Evolutionary conservation across 345 rosid genomes (phyloP).

Genomic region (Balakata baccata): DNA sequence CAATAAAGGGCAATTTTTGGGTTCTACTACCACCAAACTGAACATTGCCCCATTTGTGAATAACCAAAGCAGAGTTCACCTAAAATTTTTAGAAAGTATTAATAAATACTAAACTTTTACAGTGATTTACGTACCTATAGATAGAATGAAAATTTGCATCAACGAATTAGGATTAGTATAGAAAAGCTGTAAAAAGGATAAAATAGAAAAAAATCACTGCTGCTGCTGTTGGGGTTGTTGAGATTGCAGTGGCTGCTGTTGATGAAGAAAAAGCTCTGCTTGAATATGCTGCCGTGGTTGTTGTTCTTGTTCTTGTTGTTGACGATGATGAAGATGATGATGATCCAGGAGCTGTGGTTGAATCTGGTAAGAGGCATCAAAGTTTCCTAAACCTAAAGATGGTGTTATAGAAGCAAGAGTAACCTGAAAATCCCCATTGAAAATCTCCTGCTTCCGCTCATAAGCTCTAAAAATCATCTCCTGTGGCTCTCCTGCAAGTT

Average conservation of each 20-base stretch:
- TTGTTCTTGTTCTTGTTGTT: slow-evolving; percentile 38
- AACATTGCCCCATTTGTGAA: slow-evolving; percentile 25
- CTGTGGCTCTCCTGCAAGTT: slow-evolving; percentile 33
- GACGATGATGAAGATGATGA: slow-evolving; percentile 31
- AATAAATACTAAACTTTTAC: slow-evolving; percentile 19
- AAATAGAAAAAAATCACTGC: no score
- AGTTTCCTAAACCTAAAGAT: slow-evolving; percentile 51
- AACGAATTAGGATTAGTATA: not conserved
- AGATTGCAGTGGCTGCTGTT: slow-evolving; percentile 12
- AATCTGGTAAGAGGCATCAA: slow-evolving; percentile 53
- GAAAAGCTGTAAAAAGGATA: no score
- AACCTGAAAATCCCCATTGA: slow-evolving; percentile 35
- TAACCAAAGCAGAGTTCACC: slow-evolving; percentile 12
- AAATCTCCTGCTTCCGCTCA: slow-evolving; percentile 46
- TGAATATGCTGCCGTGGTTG: slow-evolving; percentile 20
- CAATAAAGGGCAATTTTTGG: slow-evolving; percentile 27
- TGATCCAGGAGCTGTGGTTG: slow-evolving; percentile 34
- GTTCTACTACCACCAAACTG: slow-evolving; percentile 20
- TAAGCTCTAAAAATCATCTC: slow-evolving; percentile 45
- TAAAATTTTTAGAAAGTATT: slow-evolving; percentile 10
- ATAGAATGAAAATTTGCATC: slow-evolving; percentile 20
- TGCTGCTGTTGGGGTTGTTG: no score
- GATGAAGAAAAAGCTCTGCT: slow-evolving; percentile 55
- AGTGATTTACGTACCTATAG: slow-evolving; percentile 23
- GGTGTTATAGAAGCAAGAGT: slow-evolving; percentile 38